Evolutionary conservation across 225 moss, liverwort and hornwort species (phyloP), one percentile per base, ranked within the genome.

Genomic region (Sphagnum tenellum): DNA sequence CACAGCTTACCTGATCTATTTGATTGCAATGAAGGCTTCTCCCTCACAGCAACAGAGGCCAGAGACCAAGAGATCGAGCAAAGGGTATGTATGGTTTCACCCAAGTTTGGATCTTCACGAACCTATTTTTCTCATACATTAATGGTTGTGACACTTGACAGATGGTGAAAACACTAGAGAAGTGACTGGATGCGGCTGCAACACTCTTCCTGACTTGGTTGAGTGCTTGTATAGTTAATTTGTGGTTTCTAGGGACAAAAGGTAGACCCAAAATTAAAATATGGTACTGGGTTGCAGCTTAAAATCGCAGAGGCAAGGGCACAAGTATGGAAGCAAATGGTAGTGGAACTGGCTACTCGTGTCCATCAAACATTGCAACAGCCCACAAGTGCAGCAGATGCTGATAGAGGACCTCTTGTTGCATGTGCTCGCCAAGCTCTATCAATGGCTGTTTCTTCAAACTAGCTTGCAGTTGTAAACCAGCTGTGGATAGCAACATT

Each of bases 281-380:
- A 52, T 52, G 6, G 52, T 6, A 52, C 7, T 52, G 6, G 52
- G 52, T 6, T 77, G 45, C 80, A 78, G 81, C 57, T 86, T 0
- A 70, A 76, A 2, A 68, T 72, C n/a, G 73, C 94, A 2, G 92
- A 89, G 62, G 79, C 92, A 49, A 84, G 80, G 69, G 81, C 86
- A 51, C 64, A 55, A 2, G 63, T 50, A 2, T 81, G 83, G 76
- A 89, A 81, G 68, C 76, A 86, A 13, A 84, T 89, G 89, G 84
- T 95, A 7, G 78, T 91, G 47, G 89, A 92, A 64, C 71, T 95
- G 63, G 91, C 94, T 45, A 86, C 86, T 44, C 75, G 84, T 4
- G 87, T 95, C 69, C 89, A 86, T 58, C 83, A 92, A 76, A 88
- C 92, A 4, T 67, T 91, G 46, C 77, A 89, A 64, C 86, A 89